Evolutionary conservation across 768 basidiomycete species (phyloP).

Genomic region (Mycena haematopus): DNA sequence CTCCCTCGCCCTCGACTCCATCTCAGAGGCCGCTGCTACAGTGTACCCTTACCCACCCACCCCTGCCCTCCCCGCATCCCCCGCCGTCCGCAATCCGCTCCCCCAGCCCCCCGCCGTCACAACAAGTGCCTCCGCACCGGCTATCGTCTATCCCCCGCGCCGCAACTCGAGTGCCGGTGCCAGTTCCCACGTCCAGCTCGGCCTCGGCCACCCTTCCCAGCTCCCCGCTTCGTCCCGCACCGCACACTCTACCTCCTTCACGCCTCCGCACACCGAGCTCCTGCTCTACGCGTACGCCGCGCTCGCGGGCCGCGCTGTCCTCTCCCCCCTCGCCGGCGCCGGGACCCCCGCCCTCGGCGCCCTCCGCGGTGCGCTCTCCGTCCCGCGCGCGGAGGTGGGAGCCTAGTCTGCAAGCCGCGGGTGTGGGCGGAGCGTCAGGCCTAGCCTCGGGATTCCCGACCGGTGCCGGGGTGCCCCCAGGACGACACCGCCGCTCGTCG

Average conservation of each 20-base stretch:
- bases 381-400: conserved; percentile 38
- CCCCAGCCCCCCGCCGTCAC: conserved; percentile 35
- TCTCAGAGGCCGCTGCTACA: conserved; percentile 42
- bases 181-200: conserved; percentile 39
- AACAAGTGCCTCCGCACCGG: not conserved
- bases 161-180: not conserved
- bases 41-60: conserved; percentile 42
- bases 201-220: conserved; percentile 51
- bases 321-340: conserved; percentile 53
- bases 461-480: conserved; percentile 19
- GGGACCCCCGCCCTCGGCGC: conserved; percentile 47
- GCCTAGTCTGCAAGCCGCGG: conserved; percentile 23
- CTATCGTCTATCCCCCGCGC: conserved; percentile 33
- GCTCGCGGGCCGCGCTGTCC: conserved; percentile 68
- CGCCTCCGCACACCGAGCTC: conserved; percentile 63
- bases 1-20: conserved; percentile 55
- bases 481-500: conserved; percentile 54
- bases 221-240: conserved; percentile 40
- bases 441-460: conserved; percentile 17
- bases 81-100: conserved; percentile 29
- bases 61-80: conserved; percentile 42
- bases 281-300: conserved; percentile 89
- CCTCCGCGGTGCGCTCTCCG: conserved; percentile 59
- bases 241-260: conserved; percentile 52
- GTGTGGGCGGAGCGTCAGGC: not conserved